phyloP scores from a whole-genome alignment of 352 stramenopile genomes.

The Phytophthora aleatoria region DNA sequence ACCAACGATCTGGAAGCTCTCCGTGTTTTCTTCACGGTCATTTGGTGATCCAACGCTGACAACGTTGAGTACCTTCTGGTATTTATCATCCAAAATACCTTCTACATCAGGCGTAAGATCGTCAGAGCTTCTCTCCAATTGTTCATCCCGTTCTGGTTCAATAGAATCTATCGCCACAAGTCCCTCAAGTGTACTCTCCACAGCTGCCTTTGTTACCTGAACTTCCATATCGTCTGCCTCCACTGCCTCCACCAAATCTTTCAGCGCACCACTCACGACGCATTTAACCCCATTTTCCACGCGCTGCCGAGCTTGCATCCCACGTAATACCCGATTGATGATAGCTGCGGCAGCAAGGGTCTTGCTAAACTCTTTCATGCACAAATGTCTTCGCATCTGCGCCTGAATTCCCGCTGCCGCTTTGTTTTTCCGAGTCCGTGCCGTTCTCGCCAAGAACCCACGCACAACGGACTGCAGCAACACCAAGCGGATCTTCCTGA shows the following conservation, averaged over 20 bases:
- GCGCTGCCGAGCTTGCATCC: slow-evolving; percentile 26
- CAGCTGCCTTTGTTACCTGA: background rate
- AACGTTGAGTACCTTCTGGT: background rate
- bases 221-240: slow-evolving; percentile 4
- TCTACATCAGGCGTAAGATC: background rate
- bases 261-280: slow-evolving; percentile 8
- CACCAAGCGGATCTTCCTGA: slow-evolving; percentile 35
- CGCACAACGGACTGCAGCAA: slow-evolving; percentile 40
- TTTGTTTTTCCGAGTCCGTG: slow-evolving; percentile 16
- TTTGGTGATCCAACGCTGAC: background rate
- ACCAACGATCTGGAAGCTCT: background rate
- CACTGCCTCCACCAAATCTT: slow-evolving; percentile 6
- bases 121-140: background rate
- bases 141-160: background rate
- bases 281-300: slow-evolving; percentile 11
- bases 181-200: slow-evolving; percentile 8
- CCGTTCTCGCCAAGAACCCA: slow-evolving; percentile 23
- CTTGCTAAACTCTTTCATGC: slow-evolving; percentile 21
- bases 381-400: slow-evolving; percentile 29
- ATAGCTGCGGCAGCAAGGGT: slow-evolving; percentile 21
- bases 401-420: slow-evolving; percentile 38
- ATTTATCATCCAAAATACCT: background rate
- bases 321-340: slow-evolving; percentile 43
- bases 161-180: slow-evolving; percentile 2
- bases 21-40: background rate